Evolutionary conservation across 2,329 filamentous ascomycete genomes (phyloP).

Genomic region (Claviceps lovelessii): DNA sequence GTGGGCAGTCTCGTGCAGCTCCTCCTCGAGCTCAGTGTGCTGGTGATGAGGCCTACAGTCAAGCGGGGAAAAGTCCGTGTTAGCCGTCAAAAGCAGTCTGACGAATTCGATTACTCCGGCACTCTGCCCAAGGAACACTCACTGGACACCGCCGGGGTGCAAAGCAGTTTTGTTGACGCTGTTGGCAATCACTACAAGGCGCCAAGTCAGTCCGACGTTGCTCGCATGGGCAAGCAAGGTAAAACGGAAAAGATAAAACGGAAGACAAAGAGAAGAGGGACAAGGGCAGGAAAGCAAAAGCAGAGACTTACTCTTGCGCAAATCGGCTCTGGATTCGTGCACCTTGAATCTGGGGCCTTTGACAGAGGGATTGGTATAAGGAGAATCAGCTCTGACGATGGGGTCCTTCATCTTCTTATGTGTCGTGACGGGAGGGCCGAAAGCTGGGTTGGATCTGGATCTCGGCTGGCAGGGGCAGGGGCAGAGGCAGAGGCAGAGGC

Average conservation of each 20-base stretch:
- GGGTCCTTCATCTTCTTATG: conserved; percentile 27
- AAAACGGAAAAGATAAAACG: not conserved
- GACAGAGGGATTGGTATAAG: conserved; percentile 24
- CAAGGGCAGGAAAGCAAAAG: not conserved
- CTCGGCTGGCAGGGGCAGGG: not conserved
- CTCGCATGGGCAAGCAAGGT: not conserved
- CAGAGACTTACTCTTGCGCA: conserved; percentile 27
- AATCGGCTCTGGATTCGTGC: conserved; percentile 22
- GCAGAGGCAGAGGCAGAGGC: too few relatives aligned
- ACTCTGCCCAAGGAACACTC: conserved; percentile 28
- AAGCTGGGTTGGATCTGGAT: not conserved
- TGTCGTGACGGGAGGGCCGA: conserved; percentile 15
- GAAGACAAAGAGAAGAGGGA: not conserved
- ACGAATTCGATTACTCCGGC: too few relatives aligned
- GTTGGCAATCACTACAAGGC: conserved; percentile 34
- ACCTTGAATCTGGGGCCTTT: conserved; percentile 26
- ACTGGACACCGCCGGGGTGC: conserved; percentile 83
- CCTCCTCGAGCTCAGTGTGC: conserved; percentile 93
- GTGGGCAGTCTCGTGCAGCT: conserved; percentile 92
- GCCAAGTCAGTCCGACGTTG: not conserved
- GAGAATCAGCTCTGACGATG: conserved; percentile 23
- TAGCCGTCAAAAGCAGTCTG: not conserved
- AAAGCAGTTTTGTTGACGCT: conserved; percentile 83
- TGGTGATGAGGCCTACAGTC: conserved; percentile 56
- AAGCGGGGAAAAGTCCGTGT: conserved; percentile 7